A percentile compares a stretch with the other conserved stretches of the same genome.
These are phyloP conservation scores for Rosa rugosa DNA, from an alignment of 306 rosid species.

Conservation along the genomic window DNA sequence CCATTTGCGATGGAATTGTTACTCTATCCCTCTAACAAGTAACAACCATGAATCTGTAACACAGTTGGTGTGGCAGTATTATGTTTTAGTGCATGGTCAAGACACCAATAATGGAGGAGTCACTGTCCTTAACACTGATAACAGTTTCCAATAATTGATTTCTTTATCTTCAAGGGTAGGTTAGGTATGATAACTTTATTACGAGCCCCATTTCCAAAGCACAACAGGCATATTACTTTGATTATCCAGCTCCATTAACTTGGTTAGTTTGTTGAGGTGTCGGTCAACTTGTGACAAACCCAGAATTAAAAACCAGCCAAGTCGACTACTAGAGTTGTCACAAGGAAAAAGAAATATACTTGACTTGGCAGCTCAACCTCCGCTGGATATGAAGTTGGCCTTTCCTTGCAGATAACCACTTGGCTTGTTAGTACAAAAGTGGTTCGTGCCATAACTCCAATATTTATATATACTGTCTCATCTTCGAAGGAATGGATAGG, in stretches of 20 bases:
- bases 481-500: background rate
- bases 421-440: conserved; percentile 4
- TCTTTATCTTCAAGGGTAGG: background rate
- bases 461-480: background rate
- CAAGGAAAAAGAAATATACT: background rate
- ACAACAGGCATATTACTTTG: background rate
- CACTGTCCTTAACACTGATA: background rate
- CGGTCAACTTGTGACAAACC: background rate
- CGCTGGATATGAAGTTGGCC: background rate
- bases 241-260: background rate
- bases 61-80: background rate
- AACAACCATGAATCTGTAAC: background rate
- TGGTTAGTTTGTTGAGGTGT: background rate
- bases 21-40: background rate
- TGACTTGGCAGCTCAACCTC: background rate
- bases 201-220: background rate
- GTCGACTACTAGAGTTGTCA: background rate
- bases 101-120: conserved; percentile 6
- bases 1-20: background rate
- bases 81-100: background rate
- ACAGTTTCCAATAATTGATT: background rate
- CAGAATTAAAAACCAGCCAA: background rate
- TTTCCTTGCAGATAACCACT: background rate
- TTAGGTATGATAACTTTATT: background rate
- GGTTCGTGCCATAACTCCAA: background rate